Conservation (phyloP, 2,329 filamentous ascomycete species). For the Magnaporthiopsis incrustans region DNA sequence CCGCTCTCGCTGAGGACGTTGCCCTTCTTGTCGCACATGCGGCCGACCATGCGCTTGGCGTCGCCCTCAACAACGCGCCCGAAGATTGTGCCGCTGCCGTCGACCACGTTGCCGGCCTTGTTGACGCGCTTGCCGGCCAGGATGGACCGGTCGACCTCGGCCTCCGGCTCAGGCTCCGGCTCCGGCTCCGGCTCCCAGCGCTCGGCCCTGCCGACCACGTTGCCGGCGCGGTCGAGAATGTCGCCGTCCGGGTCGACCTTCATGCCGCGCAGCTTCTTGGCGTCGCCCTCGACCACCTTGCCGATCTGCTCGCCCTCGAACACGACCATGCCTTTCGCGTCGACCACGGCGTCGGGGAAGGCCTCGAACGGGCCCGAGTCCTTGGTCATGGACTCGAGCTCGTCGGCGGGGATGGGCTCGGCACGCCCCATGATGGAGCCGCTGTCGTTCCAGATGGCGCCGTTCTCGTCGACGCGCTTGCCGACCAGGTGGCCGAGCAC, state of each 20-base stretch:
- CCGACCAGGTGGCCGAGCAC: slow-evolving; percentile 56
- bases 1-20: slow-evolving; percentile 67
- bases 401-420: slow-evolving; percentile 52
- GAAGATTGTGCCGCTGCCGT: slow-evolving; percentile 45
- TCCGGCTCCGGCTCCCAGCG: slow-evolving; percentile 49
- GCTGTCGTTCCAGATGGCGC: slow-evolving; percentile 62
- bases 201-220: slow-evolving; percentile 58
- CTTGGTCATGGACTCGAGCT: slow-evolving; percentile 37
- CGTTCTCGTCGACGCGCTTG: slow-evolving; percentile 55
- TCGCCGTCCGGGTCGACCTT: slow-evolving; percentile 62
- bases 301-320: slow-evolving; percentile 46
- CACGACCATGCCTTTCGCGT: slow-evolving; percentile 43
- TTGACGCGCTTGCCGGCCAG: slow-evolving; percentile 65
- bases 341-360: slow-evolving; percentile 46
- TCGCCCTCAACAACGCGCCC: slow-evolving; percentile 63
- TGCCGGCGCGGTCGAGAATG: slow-evolving; percentile 59
- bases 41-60: slow-evolving; percentile 53
- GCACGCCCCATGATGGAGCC: slow-evolving; percentile 61
- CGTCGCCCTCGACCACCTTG: slow-evolving; percentile 54
- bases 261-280: slow-evolving; percentile 56
- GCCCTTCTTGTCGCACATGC: slow-evolving; percentile 64
- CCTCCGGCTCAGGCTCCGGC: slow-evolving; percentile 35
- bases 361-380: slow-evolving; percentile 48
- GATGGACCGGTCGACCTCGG: slow-evolving; percentile 46
- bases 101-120: slow-evolving; percentile 58